These are phyloP conservation scores for Vitrella brassicaformis DNA, from an alignment of 73 alveolate species.

Conservation along the genomic window DNA sequence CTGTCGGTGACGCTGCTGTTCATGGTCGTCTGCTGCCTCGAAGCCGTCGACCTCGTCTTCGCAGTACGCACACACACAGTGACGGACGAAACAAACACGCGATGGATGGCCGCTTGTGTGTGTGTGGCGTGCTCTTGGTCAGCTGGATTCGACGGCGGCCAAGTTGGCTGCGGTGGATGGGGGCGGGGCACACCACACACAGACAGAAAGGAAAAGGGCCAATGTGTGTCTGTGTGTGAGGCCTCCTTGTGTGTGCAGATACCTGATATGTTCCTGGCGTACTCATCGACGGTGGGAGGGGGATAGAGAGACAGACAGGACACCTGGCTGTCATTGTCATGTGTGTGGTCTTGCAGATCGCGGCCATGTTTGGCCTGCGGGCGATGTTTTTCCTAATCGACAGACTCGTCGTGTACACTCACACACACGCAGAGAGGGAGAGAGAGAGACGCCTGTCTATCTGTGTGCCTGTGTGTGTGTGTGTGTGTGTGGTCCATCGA, in stretches of 20 bases:
- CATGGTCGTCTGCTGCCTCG: not conserved
- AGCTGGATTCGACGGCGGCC: not conserved
- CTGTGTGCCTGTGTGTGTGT: not conserved
- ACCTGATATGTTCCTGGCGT: not conserved
- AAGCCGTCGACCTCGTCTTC: not conserved
- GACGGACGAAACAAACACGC: too few species aligned
- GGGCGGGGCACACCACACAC: too few species aligned
- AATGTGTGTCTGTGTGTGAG: not conserved
- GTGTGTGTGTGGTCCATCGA: not conserved
- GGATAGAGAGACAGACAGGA: not conserved
- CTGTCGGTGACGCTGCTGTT: not conserved
- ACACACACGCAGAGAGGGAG: too few species aligned
- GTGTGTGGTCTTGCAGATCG: not conserved
- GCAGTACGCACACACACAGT: too few species aligned
- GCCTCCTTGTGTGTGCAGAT: not conserved
- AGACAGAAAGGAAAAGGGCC: not conserved
- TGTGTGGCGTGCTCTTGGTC: too few species aligned
- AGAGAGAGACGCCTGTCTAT: too few species aligned
- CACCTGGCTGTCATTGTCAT: not conserved
- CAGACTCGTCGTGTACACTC: not conserved
- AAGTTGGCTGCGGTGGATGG: not conserved
- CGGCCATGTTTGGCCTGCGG: conserved; percentile 3
- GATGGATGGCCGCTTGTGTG: too few species aligned
- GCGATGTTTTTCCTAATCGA: not conserved
- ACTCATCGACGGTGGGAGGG: not conserved